A percentile compares a stretch with the other conserved stretches of the same genome.
phyloP scores from a whole-genome alignment of 2,329 filamentous ascomycete genomes.

The Neofusicoccum kwambonambiense region DNA sequence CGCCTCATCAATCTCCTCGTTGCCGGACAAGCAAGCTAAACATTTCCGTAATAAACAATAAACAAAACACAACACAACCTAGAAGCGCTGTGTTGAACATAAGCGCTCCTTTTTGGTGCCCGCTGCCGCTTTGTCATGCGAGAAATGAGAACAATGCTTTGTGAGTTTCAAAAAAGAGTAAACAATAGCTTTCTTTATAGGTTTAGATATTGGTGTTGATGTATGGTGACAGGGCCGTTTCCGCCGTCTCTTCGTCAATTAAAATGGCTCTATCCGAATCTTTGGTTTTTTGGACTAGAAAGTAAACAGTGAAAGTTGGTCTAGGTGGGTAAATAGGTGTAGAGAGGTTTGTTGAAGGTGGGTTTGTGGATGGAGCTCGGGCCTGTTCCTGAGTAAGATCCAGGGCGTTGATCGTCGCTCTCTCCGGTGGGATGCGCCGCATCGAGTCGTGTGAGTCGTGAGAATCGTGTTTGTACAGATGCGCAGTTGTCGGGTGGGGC shows the following conservation, averaged over 20 bases:
- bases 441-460: background rate
- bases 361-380: background rate
- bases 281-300: background rate
- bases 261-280: constrained; percentile 14
- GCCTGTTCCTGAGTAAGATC: background rate
- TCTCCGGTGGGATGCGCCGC: background rate
- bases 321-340: background rate
- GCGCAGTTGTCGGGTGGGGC: background rate
- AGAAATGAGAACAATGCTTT: too few species aligned
- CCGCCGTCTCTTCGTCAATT: constrained; percentile 18
- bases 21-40: too few species aligned
- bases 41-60: too few species aligned
- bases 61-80: too few species aligned
- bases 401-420: background rate
- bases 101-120: too few species aligned
- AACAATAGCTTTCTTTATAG: too few species aligned
- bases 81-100: too few species aligned
- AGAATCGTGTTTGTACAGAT: background rate
- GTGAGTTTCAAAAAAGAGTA: too few species aligned
- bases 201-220: background rate
- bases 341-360: background rate
- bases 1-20: too few species aligned
- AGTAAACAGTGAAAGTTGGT: too few species aligned
- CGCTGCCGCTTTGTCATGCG: too few species aligned
- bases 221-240: constrained; percentile 3